Percentiles rank a stretch among this genome's conserved stretches.
Conservation (phyloP, 2,329 filamentous ascomycete genomes). For the Cercospora beticola region DNA sequence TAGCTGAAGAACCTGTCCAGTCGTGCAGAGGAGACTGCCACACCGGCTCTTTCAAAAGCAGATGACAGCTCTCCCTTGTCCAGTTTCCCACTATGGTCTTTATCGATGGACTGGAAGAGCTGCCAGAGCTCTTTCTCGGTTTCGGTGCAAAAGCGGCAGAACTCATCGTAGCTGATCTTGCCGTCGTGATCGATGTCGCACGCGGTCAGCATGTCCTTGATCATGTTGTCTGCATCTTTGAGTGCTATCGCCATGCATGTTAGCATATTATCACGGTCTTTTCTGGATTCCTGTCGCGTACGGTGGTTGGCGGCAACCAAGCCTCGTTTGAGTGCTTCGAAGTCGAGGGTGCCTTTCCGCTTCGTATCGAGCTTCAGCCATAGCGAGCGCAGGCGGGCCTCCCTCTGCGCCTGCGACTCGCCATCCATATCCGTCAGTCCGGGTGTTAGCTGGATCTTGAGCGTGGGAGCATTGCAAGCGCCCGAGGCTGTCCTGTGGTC, state of each 20-base stretch:
- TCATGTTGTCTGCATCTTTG: constrained; percentile 86
- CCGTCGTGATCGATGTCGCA: constrained; percentile 88
- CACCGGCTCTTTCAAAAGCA: constrained; percentile 75
- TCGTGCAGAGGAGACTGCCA: constrained; percentile 74
- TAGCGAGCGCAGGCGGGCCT: constrained; percentile 77
- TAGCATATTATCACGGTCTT: constrained; percentile 5
- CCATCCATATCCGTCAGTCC: constrained; percentile 57
- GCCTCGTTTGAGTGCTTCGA: constrained; percentile 80
- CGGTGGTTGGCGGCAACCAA: constrained; percentile 89
- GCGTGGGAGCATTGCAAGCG: constrained; percentile 13
- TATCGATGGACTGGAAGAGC: constrained; percentile 85
- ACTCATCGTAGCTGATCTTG: constrained; percentile 90
- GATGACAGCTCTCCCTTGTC: constrained; percentile 79
- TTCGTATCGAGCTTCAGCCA: constrained; percentile 81
- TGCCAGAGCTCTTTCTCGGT: constrained; percentile 79
- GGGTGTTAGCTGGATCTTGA: constrained; percentile 21
- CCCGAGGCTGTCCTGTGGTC: not conserved
- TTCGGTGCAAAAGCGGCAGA: constrained; percentile 80
- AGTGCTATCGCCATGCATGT: constrained; percentile 54
- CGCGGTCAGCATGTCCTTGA: constrained; percentile 74
- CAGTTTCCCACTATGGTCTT: constrained; percentile 78
- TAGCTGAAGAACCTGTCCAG: constrained; percentile 84
- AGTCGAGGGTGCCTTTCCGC: constrained; percentile 75
- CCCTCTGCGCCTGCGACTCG: constrained; percentile 75
- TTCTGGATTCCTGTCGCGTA: constrained; percentile 47